Evolutionary conservation across 441 rosid genomes (phyloP).

Genomic region (Populus hybrid): DNA sequence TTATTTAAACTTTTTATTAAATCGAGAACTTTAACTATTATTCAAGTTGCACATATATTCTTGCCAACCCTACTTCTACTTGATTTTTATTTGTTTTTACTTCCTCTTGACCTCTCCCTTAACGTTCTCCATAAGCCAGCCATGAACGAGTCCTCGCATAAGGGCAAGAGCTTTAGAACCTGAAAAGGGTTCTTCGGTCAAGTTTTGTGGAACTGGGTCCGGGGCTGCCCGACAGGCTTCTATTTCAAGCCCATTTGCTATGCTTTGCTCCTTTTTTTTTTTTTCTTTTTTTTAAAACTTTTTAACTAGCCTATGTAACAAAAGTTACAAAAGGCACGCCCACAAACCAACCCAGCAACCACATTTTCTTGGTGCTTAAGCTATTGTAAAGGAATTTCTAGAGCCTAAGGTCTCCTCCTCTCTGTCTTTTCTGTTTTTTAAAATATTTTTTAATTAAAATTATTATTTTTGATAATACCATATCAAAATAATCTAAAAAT

Average conservation of each 20-base stretch:
- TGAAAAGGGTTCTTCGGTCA: background rate
- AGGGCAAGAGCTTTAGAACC: background rate
- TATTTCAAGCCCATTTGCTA: constrained; percentile 22
- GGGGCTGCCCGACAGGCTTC: constrained; percentile 18
- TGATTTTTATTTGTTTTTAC: too few species aligned
- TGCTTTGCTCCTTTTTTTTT: background rate
- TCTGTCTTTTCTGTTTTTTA: too few species aligned
- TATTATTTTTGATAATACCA: too few species aligned
- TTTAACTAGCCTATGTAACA: background rate
- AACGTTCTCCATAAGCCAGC: background rate
- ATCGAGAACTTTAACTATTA: too few species aligned
- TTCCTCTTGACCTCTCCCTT: too few species aligned
- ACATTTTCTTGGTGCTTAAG: background rate
- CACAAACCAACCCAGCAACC: background rate
- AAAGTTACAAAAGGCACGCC: too few species aligned
- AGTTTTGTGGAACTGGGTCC: background rate
- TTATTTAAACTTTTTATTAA: too few species aligned
- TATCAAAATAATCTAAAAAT: too few species aligned
- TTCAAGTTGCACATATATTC: background rate
- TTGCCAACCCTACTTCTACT: too few species aligned
- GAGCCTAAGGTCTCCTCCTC: too few species aligned
- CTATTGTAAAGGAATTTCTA: background rate
- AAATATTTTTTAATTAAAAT: too few species aligned
- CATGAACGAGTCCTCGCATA: background rate
- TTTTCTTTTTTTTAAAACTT: background rate